Base-by-base conservation (phyloP, 1,139 yeast species). In the Suhomyces coccinellae region DNA sequence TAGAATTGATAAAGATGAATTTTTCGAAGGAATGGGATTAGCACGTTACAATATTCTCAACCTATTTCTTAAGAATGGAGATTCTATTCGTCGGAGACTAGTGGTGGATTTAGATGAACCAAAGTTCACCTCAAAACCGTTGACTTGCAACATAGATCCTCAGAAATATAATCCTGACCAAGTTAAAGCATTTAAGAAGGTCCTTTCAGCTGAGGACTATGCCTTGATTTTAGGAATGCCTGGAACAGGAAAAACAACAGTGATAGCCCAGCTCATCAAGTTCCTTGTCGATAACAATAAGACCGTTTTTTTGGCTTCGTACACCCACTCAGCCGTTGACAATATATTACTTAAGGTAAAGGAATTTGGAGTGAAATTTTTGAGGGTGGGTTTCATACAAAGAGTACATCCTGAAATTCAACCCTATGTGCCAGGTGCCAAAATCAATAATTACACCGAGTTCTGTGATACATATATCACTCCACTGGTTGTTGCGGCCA, bases 201-300 rank as follows among this genome's bases (percentile, higher is more conserved):
- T 82, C 0, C 61, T 89, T 43, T 62, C 75, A 15, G 77, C 95
- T 0, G 65, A 83, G 41, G 96, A 91, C 59, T 93, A 87, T 60
- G 73, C 93, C 2, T 71, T 93, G 52, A 79, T 93, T 29, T 67
- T 91, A 46, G 99, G 99, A 1, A 93, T 95, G 99, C 99, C 99
- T 0, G 99, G 99, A 2, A 93, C 99, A 0, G 99, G 99, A 13
- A 93, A 95, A 60, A 93, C 99, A 0, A 91, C 98, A 0, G 86
- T 91, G 0, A 88, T 93, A 48, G 88, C 95, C 0, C 83, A 85
- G 38, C 62, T 93, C 13, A 85, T 91, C 37, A 73, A 77, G 47
- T 67, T 77, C 33, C 65, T 93, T 30, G 86, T 85, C 0, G 63
- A 65, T 1, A 75, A 75, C 31, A 82, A 81, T 1, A 86, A 87